Evolutionary conservation across 2,329 filamentous ascomycete genomes (phyloP).

Genomic region (Phialophora tarda): DNA sequence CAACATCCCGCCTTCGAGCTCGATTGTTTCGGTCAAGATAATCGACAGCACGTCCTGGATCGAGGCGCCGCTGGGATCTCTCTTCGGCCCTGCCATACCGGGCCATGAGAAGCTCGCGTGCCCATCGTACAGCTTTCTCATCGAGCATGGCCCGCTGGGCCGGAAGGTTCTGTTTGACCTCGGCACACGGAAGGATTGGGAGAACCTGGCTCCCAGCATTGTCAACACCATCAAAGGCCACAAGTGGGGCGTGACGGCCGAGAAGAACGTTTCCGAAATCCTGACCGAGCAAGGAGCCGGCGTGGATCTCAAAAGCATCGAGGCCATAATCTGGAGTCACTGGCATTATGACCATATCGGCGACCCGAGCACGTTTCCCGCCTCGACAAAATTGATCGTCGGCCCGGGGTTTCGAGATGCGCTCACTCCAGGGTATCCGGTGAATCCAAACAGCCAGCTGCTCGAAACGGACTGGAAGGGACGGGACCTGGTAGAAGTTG

Average conservation of each 20-base stretch:
- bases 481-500: slow-evolving; percentile 38
- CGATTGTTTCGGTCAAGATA: slow-evolving; percentile 4
- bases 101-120: slow-evolving; percentile 11
- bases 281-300: slow-evolving; percentile 26
- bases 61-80: background rate
- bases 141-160: slow-evolving; percentile 78
- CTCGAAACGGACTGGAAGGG: slow-evolving; percentile 46
- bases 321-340: slow-evolving; percentile 39
- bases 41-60: slow-evolving; percentile 12
- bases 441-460: slow-evolving; percentile 45
- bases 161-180: slow-evolving; percentile 49
- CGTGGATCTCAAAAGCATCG: slow-evolving; percentile 35
- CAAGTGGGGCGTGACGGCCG: slow-evolving; percentile 12
- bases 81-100: slow-evolving; percentile 7
- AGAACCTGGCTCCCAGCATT: slow-evolving; percentile 35
- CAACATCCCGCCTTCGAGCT: slow-evolving; percentile 2
- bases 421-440: slow-evolving; percentile 57
- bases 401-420: slow-evolving; percentile 58
- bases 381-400: slow-evolving; percentile 56
- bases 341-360: slow-evolving; percentile 56
- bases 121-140: slow-evolving; percentile 55
- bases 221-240: slow-evolving; percentile 9
- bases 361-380: slow-evolving; percentile 56
- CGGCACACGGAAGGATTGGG: slow-evolving; percentile 40
- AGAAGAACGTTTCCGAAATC: slow-evolving; percentile 33